These are phyloP conservation scores for Mycena vitilis DNA, from an alignment of 768 basidiomycete species.

Conservation along the genomic window DNA sequence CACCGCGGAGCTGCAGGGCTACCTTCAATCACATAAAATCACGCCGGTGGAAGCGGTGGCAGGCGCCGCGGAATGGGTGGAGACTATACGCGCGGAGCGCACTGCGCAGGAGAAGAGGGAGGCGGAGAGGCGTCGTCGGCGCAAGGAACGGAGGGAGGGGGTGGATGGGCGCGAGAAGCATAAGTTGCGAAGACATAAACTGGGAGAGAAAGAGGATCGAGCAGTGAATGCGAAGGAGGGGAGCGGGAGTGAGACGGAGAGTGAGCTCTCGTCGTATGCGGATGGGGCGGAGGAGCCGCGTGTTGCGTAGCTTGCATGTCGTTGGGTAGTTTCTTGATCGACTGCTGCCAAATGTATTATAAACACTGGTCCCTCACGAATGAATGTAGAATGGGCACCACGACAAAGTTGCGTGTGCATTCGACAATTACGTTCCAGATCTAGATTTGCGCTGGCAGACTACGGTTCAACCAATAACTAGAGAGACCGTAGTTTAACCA, in stretches of 20 bases:
- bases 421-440: too few species aligned
- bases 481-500: too few species aligned
- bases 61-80: slow-evolving; percentile 57
- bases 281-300: slow-evolving; percentile 13
- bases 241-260: neutral
- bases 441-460: too few species aligned
- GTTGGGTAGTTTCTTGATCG: too few species aligned
- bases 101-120: slow-evolving; percentile 49
- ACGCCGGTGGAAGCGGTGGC: slow-evolving; percentile 50
- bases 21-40: slow-evolving; percentile 59
- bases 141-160: neutral
- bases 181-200: too few species aligned
- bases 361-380: too few species aligned
- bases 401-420: too few species aligned
- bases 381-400: too few species aligned
- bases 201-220: too few species aligned
- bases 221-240: neutral
- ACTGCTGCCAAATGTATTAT: too few species aligned
- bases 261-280: slow-evolving; percentile 17
- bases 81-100: slow-evolving; percentile 48
- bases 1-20: slow-evolving; percentile 72
- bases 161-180: neutral
- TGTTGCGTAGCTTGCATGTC: too few species aligned
- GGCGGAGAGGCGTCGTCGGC: slow-evolving; percentile 35
- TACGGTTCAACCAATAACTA: too few species aligned